Base-by-base conservation (phyloP, 805 yeast genomes). In the Candida nonsorbophila region DNA sequence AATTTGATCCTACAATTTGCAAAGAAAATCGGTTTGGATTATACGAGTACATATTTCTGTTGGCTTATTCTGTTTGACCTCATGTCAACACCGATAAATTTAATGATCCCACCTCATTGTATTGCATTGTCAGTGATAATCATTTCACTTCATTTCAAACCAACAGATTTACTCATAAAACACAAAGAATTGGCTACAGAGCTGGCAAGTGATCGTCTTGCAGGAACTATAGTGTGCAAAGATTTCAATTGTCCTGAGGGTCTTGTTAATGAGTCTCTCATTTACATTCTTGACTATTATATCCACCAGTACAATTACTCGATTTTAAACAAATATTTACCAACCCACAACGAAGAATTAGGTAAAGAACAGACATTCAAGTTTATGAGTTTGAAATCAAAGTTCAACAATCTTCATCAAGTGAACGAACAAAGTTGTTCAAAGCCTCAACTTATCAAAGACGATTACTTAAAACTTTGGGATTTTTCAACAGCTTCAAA, bases 1-100 rank as follows among this genome's bases (percentile, higher is more conserved):
- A 77, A 74, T 40, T 69, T 76, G 38, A 64, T 83, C 7, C 67
- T 84, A 12, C 79, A 80, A 42, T 67, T 72, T 38, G 68, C 72
- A 24, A 83, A 74, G 47, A 67, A 59, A 30, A 58, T 69, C 27
- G 50, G 55, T 2, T 37, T 77, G 9, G 60, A 67, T 14, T 64
- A 69, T 40, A 66, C 70, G 10, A 49, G 69, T 7, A 69, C 79
- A 4, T 60, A 68, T 40, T 51, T 74, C 21, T 76, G 83, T 2
- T 87, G 95, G 95, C 53, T 74, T n/a, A 66, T 86, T 2, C 64
- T 78, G n/a, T 75, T 75, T 42, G 97, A 87, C 50, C 62, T 77
- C 7, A 74, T 79, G 47, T 71, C 77, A 32, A 76, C 94, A 2
- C 84, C 83, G 20, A 63, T 81, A 11, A 67, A 77, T 7, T 54